Evolutionary conservation across 805 yeast genomes (phyloP), one percentile per base, ranked within the genome.

Genomic region (Metschnikowia aberdeeniae): DNA sequence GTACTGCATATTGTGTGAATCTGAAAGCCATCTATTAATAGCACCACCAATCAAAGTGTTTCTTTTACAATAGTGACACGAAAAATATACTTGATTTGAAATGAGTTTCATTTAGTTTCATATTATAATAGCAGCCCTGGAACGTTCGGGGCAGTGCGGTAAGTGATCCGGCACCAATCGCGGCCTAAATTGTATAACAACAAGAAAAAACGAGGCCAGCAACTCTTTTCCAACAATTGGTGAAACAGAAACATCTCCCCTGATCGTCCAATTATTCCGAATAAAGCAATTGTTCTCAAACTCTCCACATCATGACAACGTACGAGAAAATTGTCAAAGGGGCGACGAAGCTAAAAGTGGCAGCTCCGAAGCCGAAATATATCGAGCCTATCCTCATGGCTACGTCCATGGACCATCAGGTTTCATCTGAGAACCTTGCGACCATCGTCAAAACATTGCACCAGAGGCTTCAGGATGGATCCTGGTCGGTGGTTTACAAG

Each of bases 291-390:
- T 37, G 34, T 5, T 11, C 11, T 22, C 12, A 17, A 12, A n/a
- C n/a, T 14, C 11, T 6, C 31, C 24, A 9, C 36, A 22, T 22
- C 19, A 55, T 55, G 59, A 50, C 57, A 24, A 54, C 57, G 1
- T 82, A 81, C 59, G 84, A 82, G 51, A 86, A 85, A 66, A 72
- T 84, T 47, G 93, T 86, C 52, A 86, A 86, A 69, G 74, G 75
- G 13, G 74, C 73, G 53, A 67, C 76, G 51, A 67, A 71, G 55
- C 68, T 72, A 48, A 70, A 71, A 80, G 78, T 88, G 68, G 98
- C 98, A 9, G 96, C 98, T n/a, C 99, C 99, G 6, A 93, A 93
- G 67, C 85, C 95, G 32, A 93, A 93, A 64, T 93, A 93, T 62
- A 81, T 93, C 43, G 98, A 92, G 68, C 98, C 98, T 1, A 88